Evolutionary conservation across 352 stramenopile species (phyloP), one percentile per base, ranked within the genome.

Genomic region (Phytophthora hybrid): DNA sequence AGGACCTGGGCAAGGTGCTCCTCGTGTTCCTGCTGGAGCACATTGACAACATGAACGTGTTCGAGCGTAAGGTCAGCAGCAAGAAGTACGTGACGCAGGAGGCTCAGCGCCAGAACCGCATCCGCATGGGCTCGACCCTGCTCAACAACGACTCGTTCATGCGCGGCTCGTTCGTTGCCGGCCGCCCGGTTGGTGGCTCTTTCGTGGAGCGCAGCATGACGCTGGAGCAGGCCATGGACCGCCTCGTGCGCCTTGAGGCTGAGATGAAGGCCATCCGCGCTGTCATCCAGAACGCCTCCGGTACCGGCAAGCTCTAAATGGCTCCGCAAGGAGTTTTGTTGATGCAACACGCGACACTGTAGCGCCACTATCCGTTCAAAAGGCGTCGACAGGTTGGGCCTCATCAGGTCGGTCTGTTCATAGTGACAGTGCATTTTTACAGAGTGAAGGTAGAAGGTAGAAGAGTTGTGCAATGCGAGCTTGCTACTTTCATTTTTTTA

Each of bases 1-100:
- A 98, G 78, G 92, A 97, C 66, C 41, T 89, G 11, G 75, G 79
- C 70, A 97, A 96, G 78, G 80, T 95, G 18, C 63, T 90, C 21
- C 54, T 91, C 14, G 67, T 90, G 23, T 88, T 85, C 66, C 66
- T 92, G 62, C 74, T 95, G 52, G 82, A 92, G 52, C 90, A 84
- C 54, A 69, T 85, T 11, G 64, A 76, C 41, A 68, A 87, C 69
- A 78, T 83, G 72, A 89, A 93, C 71, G 76, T 90, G 51, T 88
- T 83, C 41, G 72, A 90, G 16, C 69, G 78, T 21, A 84, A 87
- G 69, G 79, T 88, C 55, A 91, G 72, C 63, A 90, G 73, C 79
- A 87, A 83, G 71, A 90, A 79, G 66, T 92, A 80, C 62, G 70
- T 83, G 31, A 78, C 80, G 63, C 77, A 87, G 23, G 89, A 94